A percentile compares a stretch with the other conserved stretches of the same genome.
phyloP scores from a whole-genome alignment of 2,329 filamentous ascomycete species.

The Kalaharituber pfeilii region DNA sequence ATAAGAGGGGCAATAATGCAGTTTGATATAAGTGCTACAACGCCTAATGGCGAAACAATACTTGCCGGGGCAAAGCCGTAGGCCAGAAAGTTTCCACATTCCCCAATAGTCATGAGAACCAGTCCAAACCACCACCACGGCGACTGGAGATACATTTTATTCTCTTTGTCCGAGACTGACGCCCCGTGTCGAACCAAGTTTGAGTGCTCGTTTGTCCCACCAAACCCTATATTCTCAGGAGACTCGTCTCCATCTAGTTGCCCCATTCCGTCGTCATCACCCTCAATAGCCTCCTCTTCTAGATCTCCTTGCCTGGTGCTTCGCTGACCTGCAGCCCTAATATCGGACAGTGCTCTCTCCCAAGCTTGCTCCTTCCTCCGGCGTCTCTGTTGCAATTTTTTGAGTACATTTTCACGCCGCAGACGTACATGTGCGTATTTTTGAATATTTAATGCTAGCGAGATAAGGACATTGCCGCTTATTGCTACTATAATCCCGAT shows the following conservation, averaged over 20 bases:
- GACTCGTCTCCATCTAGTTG: slow-evolving; percentile 6
- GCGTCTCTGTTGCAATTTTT: slow-evolving; percentile 21
- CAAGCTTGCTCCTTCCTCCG: slow-evolving; percentile 19
- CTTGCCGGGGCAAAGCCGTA: slow-evolving; percentile 96
- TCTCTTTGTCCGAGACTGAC: slow-evolving; percentile 6
- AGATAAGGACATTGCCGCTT: slow-evolving; percentile 81
- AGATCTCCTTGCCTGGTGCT: background rate
- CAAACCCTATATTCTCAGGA: slow-evolving; percentile 1
- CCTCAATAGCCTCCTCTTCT: background rate
- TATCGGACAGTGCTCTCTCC: slow-evolving; percentile 18
- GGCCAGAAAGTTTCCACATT: slow-evolving; percentile 89
- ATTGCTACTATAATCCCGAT: slow-evolving; percentile 93
- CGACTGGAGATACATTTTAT: slow-evolving; percentile 57
- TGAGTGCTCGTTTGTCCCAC: slow-evolving; percentile 11
- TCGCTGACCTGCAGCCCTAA: slow-evolving; percentile 3
- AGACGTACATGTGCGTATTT: slow-evolving; percentile 84
- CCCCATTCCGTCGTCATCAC: slow-evolving; percentile 11
- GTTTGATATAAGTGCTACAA: slow-evolving; percentile 93
- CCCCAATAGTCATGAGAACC: slow-evolving; percentile 77
- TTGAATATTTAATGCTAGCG: slow-evolving; percentile 88
- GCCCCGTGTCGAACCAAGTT: slow-evolving; percentile 7
- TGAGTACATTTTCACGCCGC: slow-evolving; percentile 46
- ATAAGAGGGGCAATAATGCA: slow-evolving; percentile 90
- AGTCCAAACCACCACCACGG: slow-evolving; percentile 96
- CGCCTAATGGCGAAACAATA: slow-evolving; percentile 87